Evolutionary conservation across 139 green algal genomes (phyloP).

Genomic region (Micractinium sp.): DNA sequence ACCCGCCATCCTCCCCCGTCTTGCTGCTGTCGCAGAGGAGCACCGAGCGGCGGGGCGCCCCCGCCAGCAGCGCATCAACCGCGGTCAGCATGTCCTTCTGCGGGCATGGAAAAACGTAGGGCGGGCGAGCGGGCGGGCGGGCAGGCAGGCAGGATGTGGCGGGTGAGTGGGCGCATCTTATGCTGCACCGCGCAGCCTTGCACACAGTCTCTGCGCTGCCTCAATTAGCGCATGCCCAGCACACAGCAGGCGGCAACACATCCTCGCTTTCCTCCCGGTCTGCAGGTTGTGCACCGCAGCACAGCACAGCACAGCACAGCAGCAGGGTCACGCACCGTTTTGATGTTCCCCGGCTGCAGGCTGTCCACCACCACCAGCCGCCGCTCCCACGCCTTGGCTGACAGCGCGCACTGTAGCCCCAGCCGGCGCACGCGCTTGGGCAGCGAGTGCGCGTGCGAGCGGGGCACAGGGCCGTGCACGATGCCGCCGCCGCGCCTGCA

Average conservation of each 20-base stretch:
- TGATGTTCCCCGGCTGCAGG: slow-evolving; percentile 47
- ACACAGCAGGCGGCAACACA: too few relatives aligned
- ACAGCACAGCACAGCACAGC: background rate
- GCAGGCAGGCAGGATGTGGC: too few relatives aligned
- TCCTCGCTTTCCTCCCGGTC: too few relatives aligned
- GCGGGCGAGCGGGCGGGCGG: too few relatives aligned
- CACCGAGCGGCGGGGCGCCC: slow-evolving; percentile 53
- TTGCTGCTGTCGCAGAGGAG: slow-evolving; percentile 59
- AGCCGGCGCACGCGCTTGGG: slow-evolving; percentile 80
- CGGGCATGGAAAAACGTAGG: background rate
- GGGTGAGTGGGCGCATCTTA: too few relatives aligned
- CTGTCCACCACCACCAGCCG: slow-evolving; percentile 81
- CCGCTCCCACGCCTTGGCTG: slow-evolving; percentile 79
- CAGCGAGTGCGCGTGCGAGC: slow-evolving; percentile 80
- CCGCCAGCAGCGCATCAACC: slow-evolving; percentile 55
- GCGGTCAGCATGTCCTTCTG: slow-evolving; percentile 46
- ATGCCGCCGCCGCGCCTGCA: slow-evolving; percentile 75
- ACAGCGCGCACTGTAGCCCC: slow-evolving; percentile 87
- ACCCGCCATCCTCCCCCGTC: slow-evolving; percentile 14
- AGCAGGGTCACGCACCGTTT: slow-evolving; percentile 49
- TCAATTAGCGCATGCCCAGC: too few relatives aligned
- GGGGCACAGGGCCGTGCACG: slow-evolving; percentile 75
- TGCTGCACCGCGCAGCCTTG: too few relatives aligned
- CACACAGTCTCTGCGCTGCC: too few relatives aligned
- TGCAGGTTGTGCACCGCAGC: too few relatives aligned